Base-by-base conservation (phyloP, 2,329 filamentous ascomycete species). In the Xylaria sp. region DNA sequence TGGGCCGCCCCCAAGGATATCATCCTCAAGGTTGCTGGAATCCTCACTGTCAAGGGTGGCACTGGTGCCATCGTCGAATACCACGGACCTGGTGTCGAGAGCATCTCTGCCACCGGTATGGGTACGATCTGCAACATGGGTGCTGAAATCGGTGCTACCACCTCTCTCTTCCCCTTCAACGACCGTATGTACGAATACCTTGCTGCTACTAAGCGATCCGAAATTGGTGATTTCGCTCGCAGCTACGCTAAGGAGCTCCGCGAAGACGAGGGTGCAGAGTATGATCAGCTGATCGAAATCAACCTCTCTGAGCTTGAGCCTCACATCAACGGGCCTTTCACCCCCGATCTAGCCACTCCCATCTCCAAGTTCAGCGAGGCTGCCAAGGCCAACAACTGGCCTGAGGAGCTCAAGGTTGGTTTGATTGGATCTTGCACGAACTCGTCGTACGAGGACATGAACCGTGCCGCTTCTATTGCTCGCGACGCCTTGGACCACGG, bases 351-450 rank as follows among this genome's bases (percentile, higher is more conserved):
- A 81, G 94, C 93, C 59, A 98, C 95, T 7, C 95, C 95, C 54
- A 96, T 99, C 78, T 97, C 92, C 82, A 95, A 97, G 84, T 97
- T 98, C 84, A 92, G 91, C 81, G 90, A 96, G 75, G 92, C 92
- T 70, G 94, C 94, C 75, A 93, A 96, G 84, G 88, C 89, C 75
- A 97, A 99, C 83, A 88, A 89, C 79, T 99, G 95, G 95, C 95
- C 95, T 19, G 89, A 95, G 80, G 93, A 97, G 77, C 86, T 99
- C 75, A 97, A 97, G 84, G 95, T 96, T 70, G 94, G 94, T 76
- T 84, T 99, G 61, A 98, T 99, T 74, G 95, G 95, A 71, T 97
- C 94, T 74, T 99, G 95, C 91, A 99, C 95, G 73, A 99, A 99
- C 88, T 88, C 85, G 35, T 89, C 86, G 11, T 89, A 89, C 74